phyloP scores from a whole-genome alignment of 257 asterid species.

The Lavandula angustifolia region DNA sequence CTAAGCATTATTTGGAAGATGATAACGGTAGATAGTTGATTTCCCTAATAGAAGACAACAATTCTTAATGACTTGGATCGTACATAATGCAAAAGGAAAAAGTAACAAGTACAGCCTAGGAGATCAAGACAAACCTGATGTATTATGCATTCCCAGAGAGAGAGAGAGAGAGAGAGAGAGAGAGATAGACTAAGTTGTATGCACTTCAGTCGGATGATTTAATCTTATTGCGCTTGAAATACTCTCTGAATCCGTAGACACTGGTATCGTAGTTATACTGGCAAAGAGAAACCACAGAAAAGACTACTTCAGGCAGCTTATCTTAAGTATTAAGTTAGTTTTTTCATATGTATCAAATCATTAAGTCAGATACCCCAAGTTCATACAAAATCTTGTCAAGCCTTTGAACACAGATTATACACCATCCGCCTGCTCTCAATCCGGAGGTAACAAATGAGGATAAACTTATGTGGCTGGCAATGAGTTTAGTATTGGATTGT shows the following conservation, averaged over 20 bases:
- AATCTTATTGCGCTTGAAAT: slow-evolving; percentile 71
- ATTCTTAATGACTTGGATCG: no score
- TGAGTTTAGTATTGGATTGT: neutral
- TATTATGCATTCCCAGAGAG: neutral
- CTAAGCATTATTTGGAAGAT: no score
- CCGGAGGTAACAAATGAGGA: neutral
- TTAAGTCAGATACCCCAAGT: neutral
- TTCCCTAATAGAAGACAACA: no score
- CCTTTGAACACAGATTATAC: neutral
- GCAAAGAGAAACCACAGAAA: slow-evolving; percentile 29
- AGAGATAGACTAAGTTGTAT: neutral
- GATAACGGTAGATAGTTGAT: no score
- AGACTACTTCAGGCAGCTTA: slow-evolving; percentile 14
- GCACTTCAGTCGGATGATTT: slow-evolving; percentile 42
- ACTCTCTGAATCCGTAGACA: slow-evolving; percentile 85
- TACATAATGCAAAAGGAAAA: no score
- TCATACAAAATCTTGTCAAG: neutral
- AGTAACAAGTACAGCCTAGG: neutral
- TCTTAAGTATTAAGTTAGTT: neutral
- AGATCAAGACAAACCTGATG: neutral
- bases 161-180: slow-evolving; percentile 8
- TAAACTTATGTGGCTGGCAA: neutral
- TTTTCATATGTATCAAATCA: neutral
- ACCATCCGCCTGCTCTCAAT: no score
- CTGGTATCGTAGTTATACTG: slow-evolving; percentile 77